Conservation (phyloP, 768 basidiomycete genomes). For the Gyrodon lividus region DNA sequence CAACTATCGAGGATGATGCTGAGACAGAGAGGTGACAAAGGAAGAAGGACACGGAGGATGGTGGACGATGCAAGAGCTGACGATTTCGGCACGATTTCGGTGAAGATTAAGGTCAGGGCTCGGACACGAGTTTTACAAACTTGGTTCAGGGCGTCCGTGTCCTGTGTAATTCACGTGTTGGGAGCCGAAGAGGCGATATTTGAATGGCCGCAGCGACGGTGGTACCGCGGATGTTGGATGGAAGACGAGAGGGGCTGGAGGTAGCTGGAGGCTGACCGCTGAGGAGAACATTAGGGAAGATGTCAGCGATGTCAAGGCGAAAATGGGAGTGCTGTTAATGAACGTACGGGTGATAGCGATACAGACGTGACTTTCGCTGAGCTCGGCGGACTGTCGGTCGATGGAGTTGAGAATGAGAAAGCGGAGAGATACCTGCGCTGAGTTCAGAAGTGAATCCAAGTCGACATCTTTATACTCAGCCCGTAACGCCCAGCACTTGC, state of each 20-base stretch:
- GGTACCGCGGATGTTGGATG: conserved; percentile 17
- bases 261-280: conserved; percentile 4
- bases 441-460: conserved; percentile 18
- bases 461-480: not conserved
- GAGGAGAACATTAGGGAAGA: conserved; percentile 22
- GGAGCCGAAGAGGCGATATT: conserved; percentile 31
- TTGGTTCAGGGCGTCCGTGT: conserved; percentile 31
- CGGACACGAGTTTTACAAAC: conserved; percentile 38
- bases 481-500: no score
- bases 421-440: conserved; percentile 23
- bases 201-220: conserved; percentile 13
- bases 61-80: conserved; percentile 22
- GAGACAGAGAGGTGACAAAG: conserved; percentile 3
- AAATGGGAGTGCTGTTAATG: conserved; percentile 16
- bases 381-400: conserved; percentile 36
- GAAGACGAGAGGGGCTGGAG: conserved; percentile 9
- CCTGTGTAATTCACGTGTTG: conserved; percentile 34
- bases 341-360: conserved; percentile 25
- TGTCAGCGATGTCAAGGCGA: conserved; percentile 19
- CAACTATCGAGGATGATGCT: conserved; percentile 29
- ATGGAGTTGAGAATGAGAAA: conserved; percentile 20
- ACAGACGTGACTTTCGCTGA: conserved; percentile 33
- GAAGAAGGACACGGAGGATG: conserved; percentile 11
- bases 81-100: conserved; percentile 32
- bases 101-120: conserved; percentile 35